Evolutionary conservation across 768 basidiomycete genomes (phyloP), one percentile per base, ranked within the genome.

Genomic region (Holtermannia corniformis): DNA sequence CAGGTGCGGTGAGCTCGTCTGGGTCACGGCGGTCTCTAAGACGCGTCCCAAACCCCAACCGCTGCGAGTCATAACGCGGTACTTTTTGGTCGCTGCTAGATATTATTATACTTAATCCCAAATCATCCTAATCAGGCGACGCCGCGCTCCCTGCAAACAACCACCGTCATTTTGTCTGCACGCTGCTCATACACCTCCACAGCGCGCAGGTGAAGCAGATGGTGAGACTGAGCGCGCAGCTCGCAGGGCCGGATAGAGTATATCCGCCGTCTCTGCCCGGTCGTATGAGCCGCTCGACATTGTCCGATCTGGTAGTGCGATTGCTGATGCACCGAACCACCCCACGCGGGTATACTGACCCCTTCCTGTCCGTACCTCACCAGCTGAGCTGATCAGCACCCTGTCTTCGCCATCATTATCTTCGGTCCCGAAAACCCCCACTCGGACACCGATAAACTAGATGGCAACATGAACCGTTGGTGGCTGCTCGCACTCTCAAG

Each of bases 371-470:
- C 19, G 42, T 24, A 28, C 40, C 24, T 27, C n/a, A n/a, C n/a
- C n/a, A n/a, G n/a, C n/a, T n/a, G n/a, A n/a, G n/a, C n/a, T n/a
- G n/a, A n/a, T n/a, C n/a, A n/a, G n/a, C n/a, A n/a, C n/a, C n/a
- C n/a, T n/a, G n/a, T n/a, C n/a, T 11, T 51, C 26, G 63, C 63
- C 63, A 51, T 59, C 60, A 48, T 56, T 56, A 66, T 66, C 64
- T 60, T 66, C 64, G 51, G 44, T 22, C 59, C 62, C 57, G 43
- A n/a, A 20, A 11, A 20, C 5, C 23, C 47, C 54, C 52, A 60
- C 51, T 51, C 58, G 55, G 56, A 4, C 55, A 43, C 47, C 55
- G 64, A 59, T 66, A 66, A 66, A 66, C 64, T 59, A 66, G 53
- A 58, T 60, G 64, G 64, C 64, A 24, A 65, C 13, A 65, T 51